Evolutionary conservation across 2,329 filamentous ascomycete genomes (phyloP), one percentile per base, ranked within the genome.

Genomic region (Orbilia blumenaviensis): DNA sequence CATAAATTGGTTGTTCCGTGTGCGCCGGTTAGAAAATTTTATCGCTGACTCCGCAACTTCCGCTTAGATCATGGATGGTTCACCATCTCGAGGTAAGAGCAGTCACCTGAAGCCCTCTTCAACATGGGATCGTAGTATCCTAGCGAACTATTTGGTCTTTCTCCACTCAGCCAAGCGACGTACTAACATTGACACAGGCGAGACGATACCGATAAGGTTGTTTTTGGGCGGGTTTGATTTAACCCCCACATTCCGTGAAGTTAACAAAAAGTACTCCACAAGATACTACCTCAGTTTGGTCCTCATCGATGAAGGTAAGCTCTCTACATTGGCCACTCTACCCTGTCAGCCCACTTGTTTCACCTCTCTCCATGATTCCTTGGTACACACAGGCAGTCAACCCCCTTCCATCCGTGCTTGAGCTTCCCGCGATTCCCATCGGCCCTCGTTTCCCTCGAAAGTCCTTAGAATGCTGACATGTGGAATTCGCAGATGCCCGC

Each of bases 181-280:
- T 42, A 58, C 71, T 75, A 38, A 75, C 46, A 38, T 62, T 62
- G 56, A 42, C 52, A 66, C 78, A 89, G 89, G 90, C 81, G 90
- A 92, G 84, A 98, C 95, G 1, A 99, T 99, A 77, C 95, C 95
- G 21, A 99, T 99, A 81, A 89, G 95, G 80, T 87, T 99, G 66
- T 99, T 99, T 88, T 89, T 99, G 8, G 95, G 95, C 77, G 95
- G 95, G 62, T 99, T 99, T 83, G 96, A 99, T 84, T 85, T 99
- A 78, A 99, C 95, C 3, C 95, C 95, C 14, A 99, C 95, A 10
- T 99, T 99, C 88, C 92, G 95, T 78, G 95, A 99, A 83, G 96
- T 99, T 80, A 99, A 99, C 88, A 99, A 99, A 87, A 99, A 99
- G 85, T 99, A 97, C 84, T 98, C 94, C 25, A 98, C 94, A 38